phyloP scores from a whole-genome alignment of 2,329 filamentous ascomycete species.

The Alternaria alternata region DNA sequence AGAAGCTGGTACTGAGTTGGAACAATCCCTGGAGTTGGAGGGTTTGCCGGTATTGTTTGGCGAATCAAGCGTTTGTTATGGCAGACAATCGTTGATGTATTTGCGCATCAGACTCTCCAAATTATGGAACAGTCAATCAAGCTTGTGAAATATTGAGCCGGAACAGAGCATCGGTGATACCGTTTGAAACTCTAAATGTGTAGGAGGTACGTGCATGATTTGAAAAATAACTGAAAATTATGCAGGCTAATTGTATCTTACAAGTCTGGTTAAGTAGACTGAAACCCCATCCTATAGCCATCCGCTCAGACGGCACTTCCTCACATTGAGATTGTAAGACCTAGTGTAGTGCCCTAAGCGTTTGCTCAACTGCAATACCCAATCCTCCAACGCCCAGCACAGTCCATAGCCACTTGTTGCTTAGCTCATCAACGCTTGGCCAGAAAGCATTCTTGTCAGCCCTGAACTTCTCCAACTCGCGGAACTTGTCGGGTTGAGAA shows the following conservation, averaged over 20 bases:
- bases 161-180: neutral
- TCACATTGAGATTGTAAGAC: neutral
- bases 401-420: conserved; percentile 65
- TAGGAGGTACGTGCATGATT: neutral
- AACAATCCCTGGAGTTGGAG: neutral
- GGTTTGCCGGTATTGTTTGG: neutral
- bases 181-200: neutral
- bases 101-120: neutral
- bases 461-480: conserved; percentile 62
- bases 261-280: neutral
- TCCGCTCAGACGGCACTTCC: neutral
- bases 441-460: conserved; percentile 68
- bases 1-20: neutral
- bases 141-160: neutral
- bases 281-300: neutral
- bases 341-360: conserved; percentile 45
- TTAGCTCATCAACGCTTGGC: conserved; percentile 60
- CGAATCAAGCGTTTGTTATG: neutral
- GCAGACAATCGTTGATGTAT: neutral
- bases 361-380: conserved; percentile 59
- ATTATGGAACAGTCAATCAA: neutral
- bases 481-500: conserved; percentile 60
- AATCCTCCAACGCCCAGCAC: conserved; percentile 60
- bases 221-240: neutral
- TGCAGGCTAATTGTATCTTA: neutral